Percentiles rank a stretch among this genome's conserved stretches.
phyloP scores from a whole-genome alignment of 768 basidiomycete genomes.

The Hygrophorus pudorinus region DNA sequence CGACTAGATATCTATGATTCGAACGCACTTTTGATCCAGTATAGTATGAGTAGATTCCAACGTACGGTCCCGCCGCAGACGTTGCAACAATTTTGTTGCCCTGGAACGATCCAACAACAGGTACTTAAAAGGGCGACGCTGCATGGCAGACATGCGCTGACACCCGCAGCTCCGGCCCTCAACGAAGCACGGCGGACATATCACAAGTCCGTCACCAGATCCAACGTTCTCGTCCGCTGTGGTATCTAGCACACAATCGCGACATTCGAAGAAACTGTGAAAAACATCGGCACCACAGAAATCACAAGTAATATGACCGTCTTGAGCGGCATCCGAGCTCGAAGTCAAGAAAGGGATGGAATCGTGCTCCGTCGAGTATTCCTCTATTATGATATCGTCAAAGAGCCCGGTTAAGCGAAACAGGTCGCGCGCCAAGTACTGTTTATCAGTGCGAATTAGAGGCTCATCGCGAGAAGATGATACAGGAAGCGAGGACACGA shows the following conservation, averaged over 20 bases:
- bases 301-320: constrained; percentile 45
- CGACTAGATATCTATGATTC: background rate
- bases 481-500: background rate
- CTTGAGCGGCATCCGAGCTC: constrained; percentile 6
- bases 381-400: constrained; percentile 42
- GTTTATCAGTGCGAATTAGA: background rate
- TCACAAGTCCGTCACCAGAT: constrained; percentile 33
- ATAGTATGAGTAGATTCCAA: background rate
- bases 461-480: background rate
- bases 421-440: constrained; percentile 16
- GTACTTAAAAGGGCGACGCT: constrained; percentile 39
- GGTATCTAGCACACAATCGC: constrained; percentile 25
- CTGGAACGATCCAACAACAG: constrained; percentile 34
- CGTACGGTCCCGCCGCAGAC: background rate
- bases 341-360: constrained; percentile 15
- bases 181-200: constrained; percentile 66
- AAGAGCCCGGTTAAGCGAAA: constrained; percentile 33
- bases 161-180: constrained; percentile 74
- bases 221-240: constrained; percentile 5
- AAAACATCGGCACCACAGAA: constrained; percentile 80
- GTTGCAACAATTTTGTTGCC: constrained; percentile 13
- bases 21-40: background rate
- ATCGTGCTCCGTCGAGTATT: constrained; percentile 22
- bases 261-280: constrained; percentile 71
- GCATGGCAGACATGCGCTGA: constrained; percentile 47